Evolutionary conservation across 495 filamentous ascomycete species (phyloP), one percentile per base, ranked within the genome.

Genomic region (Cairneyella variabilis): DNA sequence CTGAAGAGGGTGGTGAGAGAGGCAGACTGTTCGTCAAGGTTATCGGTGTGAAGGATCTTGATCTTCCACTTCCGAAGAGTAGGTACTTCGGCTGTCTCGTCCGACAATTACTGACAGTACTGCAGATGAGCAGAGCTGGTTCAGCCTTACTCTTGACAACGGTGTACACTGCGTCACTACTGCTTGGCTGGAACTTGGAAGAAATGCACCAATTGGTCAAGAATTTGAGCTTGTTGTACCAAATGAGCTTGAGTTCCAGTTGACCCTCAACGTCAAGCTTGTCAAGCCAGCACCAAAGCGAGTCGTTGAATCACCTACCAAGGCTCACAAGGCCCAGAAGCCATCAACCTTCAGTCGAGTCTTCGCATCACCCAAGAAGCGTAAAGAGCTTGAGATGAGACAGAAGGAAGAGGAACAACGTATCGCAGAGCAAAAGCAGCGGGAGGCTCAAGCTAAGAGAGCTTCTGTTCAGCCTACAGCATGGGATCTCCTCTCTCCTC

Each of bases 1-100:
- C 78, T 2, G 86, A 86, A 36, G 91, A 96, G 25, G 88, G 83
- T 46, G 86, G 84, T 43, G 93, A 98, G 73, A 72, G 92, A 59
- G 93, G 93, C n/a, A 75, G 95, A 53, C 73, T 98, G 2, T 97
- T 98, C 64, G 91, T 97, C 30, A 98, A 98, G 71, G 93, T 98
- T 25, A 84, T 97, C 60, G 91, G 93, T 16, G 88, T 97, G 18
- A 97, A 97, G 64, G 91, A 97, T 57, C 75, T 97, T 18, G 91
- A 95, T 61, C 73, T 98, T 30, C 93, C 95, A 10, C 67, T 98
- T 18, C 93, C 93, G 7, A 87, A 83, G 71, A 90, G 91, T 95
- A 82, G 70, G 84, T 22, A 12, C 17, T 10, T 26, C 1, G 1
- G 20, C 8, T 32, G 0, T 42, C 18, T 30, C 23, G 25, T 6